Conservation (phyloP, 2,329 filamentous ascomycete genomes). For the Xylariales sp. region DNA sequence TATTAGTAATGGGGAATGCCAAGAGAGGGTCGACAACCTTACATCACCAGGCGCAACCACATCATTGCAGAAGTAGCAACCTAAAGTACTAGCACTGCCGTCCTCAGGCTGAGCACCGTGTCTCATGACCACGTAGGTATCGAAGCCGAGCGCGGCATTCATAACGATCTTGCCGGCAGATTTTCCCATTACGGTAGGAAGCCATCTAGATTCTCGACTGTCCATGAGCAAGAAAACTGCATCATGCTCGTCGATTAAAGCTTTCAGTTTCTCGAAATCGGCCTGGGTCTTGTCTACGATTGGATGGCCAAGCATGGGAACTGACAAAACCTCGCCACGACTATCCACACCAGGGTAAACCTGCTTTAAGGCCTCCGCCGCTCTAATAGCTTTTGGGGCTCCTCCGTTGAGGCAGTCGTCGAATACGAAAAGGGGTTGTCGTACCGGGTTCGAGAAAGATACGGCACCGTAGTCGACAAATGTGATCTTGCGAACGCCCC, state of each 20-base stretch:
- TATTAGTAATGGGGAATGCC: conserved; percentile 40
- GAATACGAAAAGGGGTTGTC: conserved; percentile 92
- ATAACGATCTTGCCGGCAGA: conserved; percentile 92
- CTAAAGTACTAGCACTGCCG: conserved; percentile 74
- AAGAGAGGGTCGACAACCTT: conserved; percentile 54
- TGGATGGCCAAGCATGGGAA: conserved; percentile 96
- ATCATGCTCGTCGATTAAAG: conserved; percentile 85
- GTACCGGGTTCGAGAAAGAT: conserved; percentile 95
- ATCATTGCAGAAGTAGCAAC: conserved; percentile 99
- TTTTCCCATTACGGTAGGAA: conserved; percentile 96
- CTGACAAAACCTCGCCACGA: conserved; percentile 81
- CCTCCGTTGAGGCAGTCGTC: conserved; percentile 89
- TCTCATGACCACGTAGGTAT: conserved; percentile 97
- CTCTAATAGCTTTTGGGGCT: conserved; percentile 82
- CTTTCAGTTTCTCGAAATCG: conserved; percentile 80
- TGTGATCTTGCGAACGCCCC: conserved; percentile 94
- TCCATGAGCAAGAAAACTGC: conserved; percentile 98
- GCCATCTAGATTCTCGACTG: conserved; percentile 91
- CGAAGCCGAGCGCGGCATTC: conserved; percentile 95
- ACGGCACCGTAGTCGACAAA: conserved; percentile 95
- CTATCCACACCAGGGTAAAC: conserved; percentile 93
- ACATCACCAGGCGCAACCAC: conserved; percentile 95
- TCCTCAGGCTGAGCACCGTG: conserved; percentile 77
- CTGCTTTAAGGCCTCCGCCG: conserved; percentile 81
- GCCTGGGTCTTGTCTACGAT: conserved; percentile 78